Base-by-base conservation (phyloP, 306 rosid genomes). In the Psophocarpus tetragonolobus region DNA sequence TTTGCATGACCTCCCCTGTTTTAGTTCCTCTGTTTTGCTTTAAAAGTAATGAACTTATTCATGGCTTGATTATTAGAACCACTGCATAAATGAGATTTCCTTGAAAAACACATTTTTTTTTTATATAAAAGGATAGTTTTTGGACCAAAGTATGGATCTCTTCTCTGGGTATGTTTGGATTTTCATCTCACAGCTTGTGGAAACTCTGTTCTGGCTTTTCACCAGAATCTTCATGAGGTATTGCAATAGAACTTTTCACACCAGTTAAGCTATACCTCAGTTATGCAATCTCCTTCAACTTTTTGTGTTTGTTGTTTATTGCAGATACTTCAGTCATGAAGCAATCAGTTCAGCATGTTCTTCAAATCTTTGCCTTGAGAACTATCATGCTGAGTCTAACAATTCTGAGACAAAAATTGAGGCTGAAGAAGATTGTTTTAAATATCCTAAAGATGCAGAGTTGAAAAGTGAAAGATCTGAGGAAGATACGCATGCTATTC, bases 141-240 rank as follows among this genome's bases (percentile, higher is more conserved):
- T 76, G 21, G 62, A 29, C 24, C 51, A 33, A 74, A 84, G 78
- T 12, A 78, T 82, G 84, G 78, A 67, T 53, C 71, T 66, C 24
- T 67, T 82, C 33, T 64, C 81, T 57, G 73, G 82, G 53, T 79
- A 79, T 74, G 74, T 83, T 73, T 87, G 84, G 66, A 62, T 80
- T 71, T 82, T 84, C 62, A 35, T 86, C 70, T 87, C 90, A 27
- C 73, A 87, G 41, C 77, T 90, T 18, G 66, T 82, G 69, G 50
- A 54, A 53, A 33, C 83, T 75, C 75, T 92, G 77, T 70, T 88
- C 73, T 54, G 87, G 65, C 51, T 83, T 23, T 63, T 84, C 57
- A 36, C 36, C 76, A 84, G 70, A 73, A 27, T 89, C 57, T 69
- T 88, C 57, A 21, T 48, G 76, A 90, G 97, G 96, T 90, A 60